These are phyloP conservation scores for Copromyces sp. DNA, from an alignment of 495 filamentous ascomycete genomes.

Conservation along the genomic window DNA sequence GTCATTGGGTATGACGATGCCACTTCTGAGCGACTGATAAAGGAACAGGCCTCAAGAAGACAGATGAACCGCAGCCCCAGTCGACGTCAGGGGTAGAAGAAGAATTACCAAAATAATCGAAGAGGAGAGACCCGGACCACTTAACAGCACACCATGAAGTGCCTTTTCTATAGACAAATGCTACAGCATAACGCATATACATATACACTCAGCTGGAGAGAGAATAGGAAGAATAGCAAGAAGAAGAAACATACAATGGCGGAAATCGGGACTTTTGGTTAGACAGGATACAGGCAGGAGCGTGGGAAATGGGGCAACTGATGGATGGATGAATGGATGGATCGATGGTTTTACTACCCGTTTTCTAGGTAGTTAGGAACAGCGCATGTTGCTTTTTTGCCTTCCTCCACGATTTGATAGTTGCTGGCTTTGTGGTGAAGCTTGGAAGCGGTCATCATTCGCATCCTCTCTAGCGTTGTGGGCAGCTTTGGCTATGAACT, in stretches of 20 bases:
- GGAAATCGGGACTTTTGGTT: not conserved
- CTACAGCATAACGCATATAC: not conserved
- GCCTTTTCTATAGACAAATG: not conserved
- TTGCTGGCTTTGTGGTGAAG: not conserved
- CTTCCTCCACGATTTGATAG: not conserved
- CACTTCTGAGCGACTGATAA: conserved; percentile 28
- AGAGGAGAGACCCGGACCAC: not conserved
- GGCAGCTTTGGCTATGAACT: not conserved
- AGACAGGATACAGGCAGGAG: not conserved
- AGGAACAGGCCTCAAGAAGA: conserved; percentile 23
- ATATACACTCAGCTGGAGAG: not conserved
- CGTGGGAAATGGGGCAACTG: not conserved
- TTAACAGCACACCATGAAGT: not conserved
- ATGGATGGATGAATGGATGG: not conserved
- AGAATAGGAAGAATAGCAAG: not conserved
- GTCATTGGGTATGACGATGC: conserved; percentile 36
- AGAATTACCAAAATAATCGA: not conserved
- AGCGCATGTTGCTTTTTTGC: not conserved
- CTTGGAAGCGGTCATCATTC: not conserved
- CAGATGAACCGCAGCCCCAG: conserved; percentile 19
- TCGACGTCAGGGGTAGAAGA: conserved; percentile 8
- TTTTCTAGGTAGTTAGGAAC: not conserved
- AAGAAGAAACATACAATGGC: not conserved
- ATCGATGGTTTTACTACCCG: not conserved
- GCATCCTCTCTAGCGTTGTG: not conserved